Percentiles rank a stretch among this genome's conserved stretches.
Evolutionary conservation across 1,139 yeast genomes (phyloP).

Genomic region (Yamadazyma pseudoaaseri): DNA sequence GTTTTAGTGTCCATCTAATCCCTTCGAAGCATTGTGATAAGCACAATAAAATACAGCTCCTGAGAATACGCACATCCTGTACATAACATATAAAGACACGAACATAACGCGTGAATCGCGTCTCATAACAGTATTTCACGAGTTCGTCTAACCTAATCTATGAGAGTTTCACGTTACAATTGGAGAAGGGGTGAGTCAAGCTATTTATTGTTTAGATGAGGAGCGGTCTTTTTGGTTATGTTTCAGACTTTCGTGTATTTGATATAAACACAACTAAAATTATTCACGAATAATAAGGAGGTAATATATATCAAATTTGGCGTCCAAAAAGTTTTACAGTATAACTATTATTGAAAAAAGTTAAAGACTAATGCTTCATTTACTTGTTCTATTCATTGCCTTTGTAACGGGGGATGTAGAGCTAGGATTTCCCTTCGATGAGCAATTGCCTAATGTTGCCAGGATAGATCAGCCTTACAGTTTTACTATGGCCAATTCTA

Average conservation of each 20-base stretch:
- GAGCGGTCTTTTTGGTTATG: too few relatives aligned
- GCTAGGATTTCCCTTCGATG: constrained; percentile 75
- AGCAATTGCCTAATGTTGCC: constrained; percentile 88
- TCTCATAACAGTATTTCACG: not conserved
- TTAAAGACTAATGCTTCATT: constrained; percentile 3
- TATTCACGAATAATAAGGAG: not conserved
- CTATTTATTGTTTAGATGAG: not conserved
- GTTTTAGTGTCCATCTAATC: too few relatives aligned
- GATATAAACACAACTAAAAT: too few relatives aligned
- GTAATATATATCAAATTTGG: constrained; percentile 3
- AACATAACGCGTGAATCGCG: not conserved
- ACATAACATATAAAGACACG: too few relatives aligned
- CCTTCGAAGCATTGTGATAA: too few relatives aligned
- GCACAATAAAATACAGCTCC: too few relatives aligned
- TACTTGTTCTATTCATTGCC: constrained; percentile 10
- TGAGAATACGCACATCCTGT: too few relatives aligned
- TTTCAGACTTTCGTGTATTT: too few relatives aligned
- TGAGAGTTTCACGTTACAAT: constrained; percentile 2
- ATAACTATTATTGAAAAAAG: not conserved
- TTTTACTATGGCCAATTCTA: constrained; percentile 71
- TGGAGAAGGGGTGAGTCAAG: constrained; percentile 2
- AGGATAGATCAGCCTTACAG: constrained; percentile 59
- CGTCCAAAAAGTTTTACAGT: constrained; percentile 1
- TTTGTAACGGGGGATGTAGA: constrained; percentile 28
- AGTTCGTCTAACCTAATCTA: constrained; percentile 1